Conservation (phyloP, 75 land plant species). For the Cryptomeria japonica region DNA sequence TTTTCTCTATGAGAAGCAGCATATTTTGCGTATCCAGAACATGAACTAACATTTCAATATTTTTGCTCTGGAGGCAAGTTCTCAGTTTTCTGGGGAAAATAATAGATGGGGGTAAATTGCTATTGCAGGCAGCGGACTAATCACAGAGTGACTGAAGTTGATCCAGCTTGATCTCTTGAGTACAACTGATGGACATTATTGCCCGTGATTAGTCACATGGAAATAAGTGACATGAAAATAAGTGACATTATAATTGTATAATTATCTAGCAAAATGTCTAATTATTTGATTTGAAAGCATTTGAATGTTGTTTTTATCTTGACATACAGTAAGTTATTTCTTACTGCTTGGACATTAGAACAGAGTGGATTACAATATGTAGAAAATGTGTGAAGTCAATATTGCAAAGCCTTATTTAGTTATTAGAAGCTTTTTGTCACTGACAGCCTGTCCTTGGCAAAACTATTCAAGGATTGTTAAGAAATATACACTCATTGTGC, state of each 20-base stretch:
- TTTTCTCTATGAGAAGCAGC: slow-evolving; percentile 30
- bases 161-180: not conserved
- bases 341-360: not conserved
- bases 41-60: not conserved
- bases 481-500: not conserved
- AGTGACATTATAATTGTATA: not conserved
- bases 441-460: not conserved
- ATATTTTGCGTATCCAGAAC: slow-evolving; percentile 33
- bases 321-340: not conserved
- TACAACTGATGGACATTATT: not conserved
- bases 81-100: not conserved
- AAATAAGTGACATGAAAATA: not conserved
- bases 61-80: not conserved
- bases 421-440: not conserved
- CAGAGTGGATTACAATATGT: not conserved
- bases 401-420: not conserved
- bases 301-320: not conserved
- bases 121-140: not conserved
- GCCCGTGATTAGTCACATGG: not conserved
- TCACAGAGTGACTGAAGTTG: not conserved
- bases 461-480: not conserved
- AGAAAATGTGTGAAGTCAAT: not conserved
- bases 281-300: not conserved
- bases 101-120: not conserved
- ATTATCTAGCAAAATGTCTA: not conserved